Evolutionary conservation across 2,329 filamentous ascomycete genomes (phyloP).

Genomic region (Botrytis fragariae): DNA sequence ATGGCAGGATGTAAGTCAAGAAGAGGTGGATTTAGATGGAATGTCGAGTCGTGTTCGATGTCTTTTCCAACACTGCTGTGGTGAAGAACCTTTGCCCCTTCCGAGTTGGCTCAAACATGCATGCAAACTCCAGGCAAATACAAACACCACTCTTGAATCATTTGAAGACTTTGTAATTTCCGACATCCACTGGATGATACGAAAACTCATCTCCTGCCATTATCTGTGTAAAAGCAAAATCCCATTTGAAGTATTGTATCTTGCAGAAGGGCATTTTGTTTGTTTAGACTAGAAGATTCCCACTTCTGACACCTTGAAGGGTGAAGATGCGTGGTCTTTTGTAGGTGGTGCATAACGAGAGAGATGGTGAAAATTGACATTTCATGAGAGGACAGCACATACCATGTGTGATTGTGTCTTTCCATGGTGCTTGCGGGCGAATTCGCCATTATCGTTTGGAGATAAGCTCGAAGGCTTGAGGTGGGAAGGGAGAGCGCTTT

Average conservation of each 20-base stretch:
- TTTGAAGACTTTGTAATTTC: background rate
- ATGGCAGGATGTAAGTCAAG: background rate
- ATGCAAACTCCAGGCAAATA: constrained; percentile 28
- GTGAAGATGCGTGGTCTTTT: background rate
- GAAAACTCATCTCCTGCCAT: background rate
- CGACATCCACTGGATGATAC: constrained; percentile 4
- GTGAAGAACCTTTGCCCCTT: constrained; percentile 18
- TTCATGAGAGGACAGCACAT: constrained; percentile 45
- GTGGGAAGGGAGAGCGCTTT: constrained; percentile 78
- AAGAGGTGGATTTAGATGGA: background rate
- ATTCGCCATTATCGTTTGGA: constrained; percentile 45
- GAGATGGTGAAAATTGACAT: background rate
- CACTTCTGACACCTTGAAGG: background rate
- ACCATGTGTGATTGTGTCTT: constrained; percentile 86
- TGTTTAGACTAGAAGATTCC: background rate
- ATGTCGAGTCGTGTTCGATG: background rate
- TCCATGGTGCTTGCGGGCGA: constrained; percentile 70
- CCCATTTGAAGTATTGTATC: background rate
- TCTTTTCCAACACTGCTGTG: constrained; percentile 4
- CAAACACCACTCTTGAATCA: constrained; percentile 19
- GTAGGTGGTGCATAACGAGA: background rate
- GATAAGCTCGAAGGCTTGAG: constrained; percentile 53
- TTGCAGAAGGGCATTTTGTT: background rate
- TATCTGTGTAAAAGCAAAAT: background rate
- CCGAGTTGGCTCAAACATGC: constrained; percentile 20